phyloP scores from a whole-genome alignment of 352 stramenopile genomes.

The Globisporangium nodosum region DNA sequence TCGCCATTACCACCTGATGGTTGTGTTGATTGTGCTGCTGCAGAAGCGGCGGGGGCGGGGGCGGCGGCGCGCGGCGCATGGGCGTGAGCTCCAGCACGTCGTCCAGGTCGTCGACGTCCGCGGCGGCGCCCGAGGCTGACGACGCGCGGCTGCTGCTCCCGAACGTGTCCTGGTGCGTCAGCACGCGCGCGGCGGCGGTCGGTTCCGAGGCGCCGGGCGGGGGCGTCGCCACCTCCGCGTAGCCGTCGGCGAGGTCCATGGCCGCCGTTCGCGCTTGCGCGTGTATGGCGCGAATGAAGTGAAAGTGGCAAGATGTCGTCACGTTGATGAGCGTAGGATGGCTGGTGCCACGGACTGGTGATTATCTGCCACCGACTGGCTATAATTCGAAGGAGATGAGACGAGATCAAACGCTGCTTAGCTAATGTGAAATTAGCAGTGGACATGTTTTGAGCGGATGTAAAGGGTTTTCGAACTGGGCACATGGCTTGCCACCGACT shows the following conservation, averaged over 20 bases:
- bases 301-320: neutral
- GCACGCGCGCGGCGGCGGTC: neutral
- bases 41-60: neutral
- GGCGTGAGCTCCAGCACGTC: constrained; percentile 14
- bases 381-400: neutral
- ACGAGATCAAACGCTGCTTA: neutral
- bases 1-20: neutral
- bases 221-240: constrained; percentile 35
- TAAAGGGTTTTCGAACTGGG: neutral
- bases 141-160: constrained; percentile 19
- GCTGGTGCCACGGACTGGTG: neutral
- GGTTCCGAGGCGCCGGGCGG: constrained; percentile 17
- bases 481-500: neutral
- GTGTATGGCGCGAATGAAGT: neutral
- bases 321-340: neutral
- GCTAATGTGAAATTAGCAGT: neutral
- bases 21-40: constrained; percentile 3
- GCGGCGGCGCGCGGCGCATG: constrained; percentile 1
- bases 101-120: constrained; percentile 15
- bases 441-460: neutral
- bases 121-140: constrained; percentile 6
- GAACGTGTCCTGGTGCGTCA: constrained; percentile 32
- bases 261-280: too few relatives aligned
- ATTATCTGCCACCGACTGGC: too few relatives aligned
- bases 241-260: constrained; percentile 6